These are phyloP conservation scores for Mucor racemosus DNA, from an alignment of 371 early-diverging fungal species.

Conservation along the genomic window DNA sequence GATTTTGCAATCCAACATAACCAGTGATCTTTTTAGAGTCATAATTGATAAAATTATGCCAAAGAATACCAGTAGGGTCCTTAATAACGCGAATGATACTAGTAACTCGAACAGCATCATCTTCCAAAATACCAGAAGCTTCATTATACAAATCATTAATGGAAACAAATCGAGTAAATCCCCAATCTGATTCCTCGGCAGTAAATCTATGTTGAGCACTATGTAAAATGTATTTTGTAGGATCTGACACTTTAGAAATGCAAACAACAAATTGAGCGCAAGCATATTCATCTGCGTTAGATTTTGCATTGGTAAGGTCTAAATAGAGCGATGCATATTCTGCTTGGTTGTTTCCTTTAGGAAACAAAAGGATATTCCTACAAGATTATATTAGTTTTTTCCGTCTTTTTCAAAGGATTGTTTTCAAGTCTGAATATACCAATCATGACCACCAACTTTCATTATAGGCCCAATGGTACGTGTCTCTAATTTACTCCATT, in stretches of 20 bases:
- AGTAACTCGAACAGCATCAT: slow-evolving; percentile 69
- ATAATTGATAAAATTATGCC: slow-evolving; percentile 91
- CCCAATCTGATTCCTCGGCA: slow-evolving; percentile 89
- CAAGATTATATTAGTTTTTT: not conserved
- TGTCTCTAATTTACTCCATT: slow-evolving; percentile 53
- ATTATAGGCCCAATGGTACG: slow-evolving; percentile 61
- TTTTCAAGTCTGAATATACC: slow-evolving; percentile 33
- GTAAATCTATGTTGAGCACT: slow-evolving; percentile 83
- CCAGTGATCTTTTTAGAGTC: slow-evolving; percentile 91
- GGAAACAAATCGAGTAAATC: slow-evolving; percentile 82
- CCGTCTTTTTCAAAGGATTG: not conserved
- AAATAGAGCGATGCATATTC: slow-evolving; percentile 81
- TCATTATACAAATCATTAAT: slow-evolving; percentile 7
- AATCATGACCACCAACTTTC: slow-evolving; percentile 60
- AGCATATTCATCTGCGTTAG: slow-evolving; percentile 61
- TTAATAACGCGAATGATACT: slow-evolving; percentile 81
- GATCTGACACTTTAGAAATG: slow-evolving; percentile 75
- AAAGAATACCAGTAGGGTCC: slow-evolving; percentile 89
- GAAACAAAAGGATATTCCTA: slow-evolving; percentile 89
- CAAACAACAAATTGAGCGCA: slow-evolving; percentile 85
- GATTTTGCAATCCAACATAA: slow-evolving; percentile 94
- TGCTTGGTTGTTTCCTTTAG: slow-evolving; percentile 78
- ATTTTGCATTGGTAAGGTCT: slow-evolving; percentile 78
- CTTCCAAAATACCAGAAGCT: slow-evolving; percentile 38
- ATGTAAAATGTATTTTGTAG: slow-evolving; percentile 58